Percentiles rank a stretch among this genome's conserved stretches.
phyloP scores from a whole-genome alignment of 768 basidiomycete species.

The Sarcodon sp. region DNA sequence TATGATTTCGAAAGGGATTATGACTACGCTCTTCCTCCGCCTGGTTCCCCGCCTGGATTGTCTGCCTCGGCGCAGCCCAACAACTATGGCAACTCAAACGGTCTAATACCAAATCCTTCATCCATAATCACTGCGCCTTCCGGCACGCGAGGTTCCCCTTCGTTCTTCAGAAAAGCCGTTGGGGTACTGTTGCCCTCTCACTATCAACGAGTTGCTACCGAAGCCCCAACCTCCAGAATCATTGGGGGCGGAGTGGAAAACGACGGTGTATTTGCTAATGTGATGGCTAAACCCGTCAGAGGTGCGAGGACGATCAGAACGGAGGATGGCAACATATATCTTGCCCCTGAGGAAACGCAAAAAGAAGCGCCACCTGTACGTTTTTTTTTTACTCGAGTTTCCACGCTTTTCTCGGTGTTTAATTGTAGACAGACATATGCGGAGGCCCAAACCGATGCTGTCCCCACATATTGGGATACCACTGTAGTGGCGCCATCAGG shows the following conservation, averaged over 20 bases:
- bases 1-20: conserved; percentile 81
- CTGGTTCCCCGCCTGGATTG: conserved; percentile 62
- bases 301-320: conserved; percentile 27
- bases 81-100: conserved; percentile 64
- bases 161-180: conserved; percentile 46
- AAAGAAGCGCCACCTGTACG: conserved; percentile 81
- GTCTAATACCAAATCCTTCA: conserved; percentile 31
- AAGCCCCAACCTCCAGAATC: conserved; percentile 15
- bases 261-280: conserved; percentile 93
- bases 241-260: conserved; percentile 67
- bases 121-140: conserved; percentile 24
- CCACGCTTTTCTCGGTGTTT: not conserved
- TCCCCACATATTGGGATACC: conserved; percentile 95
- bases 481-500: conserved; percentile 73
- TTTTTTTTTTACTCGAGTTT: conserved; percentile 3
- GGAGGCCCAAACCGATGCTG: conserved; percentile 79
- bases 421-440: conserved; percentile 53
- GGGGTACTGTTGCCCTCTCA: conserved; percentile 55
- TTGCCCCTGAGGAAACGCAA: conserved; percentile 71
- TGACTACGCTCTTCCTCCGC: conserved; percentile 56
- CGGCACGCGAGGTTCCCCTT: conserved; percentile 12
- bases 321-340: conserved; percentile 42
- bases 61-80: conserved; percentile 49
- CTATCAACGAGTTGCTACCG: conserved; percentile 39
- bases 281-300: conserved; percentile 71